Conservation (phyloP, 805 yeast species). For the Komagataella phaffii region DNA sequence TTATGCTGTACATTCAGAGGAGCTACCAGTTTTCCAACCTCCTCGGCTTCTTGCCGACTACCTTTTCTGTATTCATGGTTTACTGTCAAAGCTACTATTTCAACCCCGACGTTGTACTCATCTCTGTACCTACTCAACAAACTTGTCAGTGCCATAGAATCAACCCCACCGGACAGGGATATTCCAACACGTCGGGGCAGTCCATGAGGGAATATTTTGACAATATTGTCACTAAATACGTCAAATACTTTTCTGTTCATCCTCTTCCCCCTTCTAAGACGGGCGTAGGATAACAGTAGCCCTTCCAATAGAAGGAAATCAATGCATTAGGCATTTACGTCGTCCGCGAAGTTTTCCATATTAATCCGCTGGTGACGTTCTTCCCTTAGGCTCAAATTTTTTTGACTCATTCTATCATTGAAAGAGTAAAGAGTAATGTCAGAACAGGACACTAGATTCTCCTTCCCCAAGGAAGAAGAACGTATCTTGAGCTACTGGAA, state of each 20-base stretch:
- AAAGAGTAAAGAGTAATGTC: conserved; percentile 10
- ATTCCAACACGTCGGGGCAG: conserved; percentile 21
- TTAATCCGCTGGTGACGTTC: neutral
- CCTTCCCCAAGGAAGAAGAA: conserved; percentile 86
- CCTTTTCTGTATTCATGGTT: conserved; percentile 46
- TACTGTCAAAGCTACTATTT: conserved; percentile 44
- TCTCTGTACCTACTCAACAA: conserved; percentile 26
- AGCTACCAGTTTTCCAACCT: conserved; percentile 13
- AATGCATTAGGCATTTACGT: neutral
- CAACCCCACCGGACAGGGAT: conserved; percentile 75
- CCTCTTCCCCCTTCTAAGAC: neutral
- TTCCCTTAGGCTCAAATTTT: neutral
- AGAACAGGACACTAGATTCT: conserved; percentile 26
- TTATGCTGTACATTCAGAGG: conserved; percentile 14
- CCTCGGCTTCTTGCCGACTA: conserved; percentile 34
- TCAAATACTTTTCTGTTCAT: neutral
- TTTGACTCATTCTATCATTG: neutral
- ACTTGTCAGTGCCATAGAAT: conserved; percentile 57
- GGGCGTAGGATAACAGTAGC: neutral
- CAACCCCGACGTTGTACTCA: conserved; percentile 13
- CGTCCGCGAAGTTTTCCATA: neutral
- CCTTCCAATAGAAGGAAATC: neutral
- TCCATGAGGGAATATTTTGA: neutral
- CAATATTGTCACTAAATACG: neutral
- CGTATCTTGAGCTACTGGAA: conserved; percentile 72